phyloP scores from a whole-genome alignment of 78 protist genomes.

The Cavenderia fasciculata region DNA sequence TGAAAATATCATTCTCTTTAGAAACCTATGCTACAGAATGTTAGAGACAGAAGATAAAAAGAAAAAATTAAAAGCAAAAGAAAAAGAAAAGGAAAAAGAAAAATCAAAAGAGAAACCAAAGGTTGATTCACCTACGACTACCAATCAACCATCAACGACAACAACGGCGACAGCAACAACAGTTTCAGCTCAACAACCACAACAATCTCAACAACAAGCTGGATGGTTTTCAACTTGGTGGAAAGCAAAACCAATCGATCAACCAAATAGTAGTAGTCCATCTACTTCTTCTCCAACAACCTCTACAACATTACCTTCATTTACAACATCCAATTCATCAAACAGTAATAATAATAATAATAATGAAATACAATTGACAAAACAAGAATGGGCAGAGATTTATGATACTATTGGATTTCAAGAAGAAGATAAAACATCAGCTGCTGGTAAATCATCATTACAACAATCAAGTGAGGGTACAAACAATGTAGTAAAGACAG shows the following conservation, averaged over 20 bases:
- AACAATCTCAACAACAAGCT: not conserved
- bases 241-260: too few species aligned
- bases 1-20: constrained; percentile 32
- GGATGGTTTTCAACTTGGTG: constrained; percentile 77
- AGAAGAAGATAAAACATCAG: not conserved
- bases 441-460: not conserved
- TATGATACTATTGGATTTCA: constrained; percentile 54
- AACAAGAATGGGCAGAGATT: constrained; percentile 70
- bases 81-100: not conserved
- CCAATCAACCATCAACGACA: too few species aligned
- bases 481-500: not conserved
- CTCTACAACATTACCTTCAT: not conserved
- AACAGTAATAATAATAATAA: not conserved
- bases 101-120: too few species aligned
- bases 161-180: constrained; percentile 22
- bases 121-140: too few species aligned
- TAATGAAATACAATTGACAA: constrained; percentile 21
- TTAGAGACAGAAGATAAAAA: constrained; percentile 53
- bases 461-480: too few species aligned
- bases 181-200: not conserved
- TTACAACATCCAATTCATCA: not conserved
- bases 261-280: too few species aligned
- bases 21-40: constrained; percentile 28
- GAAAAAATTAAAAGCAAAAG: not conserved
- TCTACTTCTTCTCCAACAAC: not conserved